Percentiles rank a stretch among this genome's conserved stretches.
phyloP scores from a whole-genome alignment of 768 basidiomycete species.

The Podaxis sp. region DNA sequence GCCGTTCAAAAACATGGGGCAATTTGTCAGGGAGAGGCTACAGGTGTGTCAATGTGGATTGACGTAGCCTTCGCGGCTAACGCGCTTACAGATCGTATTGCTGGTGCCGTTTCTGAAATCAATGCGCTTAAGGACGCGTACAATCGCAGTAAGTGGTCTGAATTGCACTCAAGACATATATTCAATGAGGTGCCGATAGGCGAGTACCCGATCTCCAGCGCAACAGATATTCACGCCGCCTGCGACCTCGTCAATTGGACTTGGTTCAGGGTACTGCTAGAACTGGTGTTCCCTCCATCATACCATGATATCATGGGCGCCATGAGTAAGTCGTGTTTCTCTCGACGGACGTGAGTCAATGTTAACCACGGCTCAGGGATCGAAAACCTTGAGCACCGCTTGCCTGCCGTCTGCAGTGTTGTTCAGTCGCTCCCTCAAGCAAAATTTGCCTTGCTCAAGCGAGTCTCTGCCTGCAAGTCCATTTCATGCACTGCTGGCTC shows the following conservation, averaged over 20 bases:
- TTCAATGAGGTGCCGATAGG: constrained; percentile 22
- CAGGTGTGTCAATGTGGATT: not conserved
- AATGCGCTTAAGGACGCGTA: constrained; percentile 70
- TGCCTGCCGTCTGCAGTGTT: constrained; percentile 62
- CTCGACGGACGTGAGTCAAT: constrained; percentile 1
- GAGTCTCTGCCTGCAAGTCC: constrained; percentile 66
- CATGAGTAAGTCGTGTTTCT: constrained; percentile 49
- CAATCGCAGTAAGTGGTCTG: constrained; percentile 54
- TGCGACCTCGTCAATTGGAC: constrained; percentile 83
- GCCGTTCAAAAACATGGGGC: not conserved
- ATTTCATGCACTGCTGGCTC: not conserved
- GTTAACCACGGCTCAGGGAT: constrained; percentile 44
- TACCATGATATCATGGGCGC: constrained; percentile 69
- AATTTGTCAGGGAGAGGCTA: not conserved
- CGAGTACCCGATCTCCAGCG: constrained; percentile 55
- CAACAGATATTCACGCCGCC: constrained; percentile 78
- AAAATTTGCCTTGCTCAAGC: constrained; percentile 75
- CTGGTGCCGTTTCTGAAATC: constrained; percentile 73
- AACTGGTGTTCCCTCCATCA: constrained; percentile 70
- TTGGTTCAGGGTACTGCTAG: constrained; percentile 83
- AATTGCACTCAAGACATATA: not conserved
- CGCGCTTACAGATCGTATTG: constrained; percentile 65
- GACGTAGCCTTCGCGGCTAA: not conserved
- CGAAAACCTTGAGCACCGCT: constrained; percentile 66
- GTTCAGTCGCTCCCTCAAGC: constrained; percentile 69